Percentiles rank a stretch among this genome's conserved stretches.
phyloP scores from a whole-genome alignment of 345 rosid genomes.

The Dipteronia sinensis region DNA sequence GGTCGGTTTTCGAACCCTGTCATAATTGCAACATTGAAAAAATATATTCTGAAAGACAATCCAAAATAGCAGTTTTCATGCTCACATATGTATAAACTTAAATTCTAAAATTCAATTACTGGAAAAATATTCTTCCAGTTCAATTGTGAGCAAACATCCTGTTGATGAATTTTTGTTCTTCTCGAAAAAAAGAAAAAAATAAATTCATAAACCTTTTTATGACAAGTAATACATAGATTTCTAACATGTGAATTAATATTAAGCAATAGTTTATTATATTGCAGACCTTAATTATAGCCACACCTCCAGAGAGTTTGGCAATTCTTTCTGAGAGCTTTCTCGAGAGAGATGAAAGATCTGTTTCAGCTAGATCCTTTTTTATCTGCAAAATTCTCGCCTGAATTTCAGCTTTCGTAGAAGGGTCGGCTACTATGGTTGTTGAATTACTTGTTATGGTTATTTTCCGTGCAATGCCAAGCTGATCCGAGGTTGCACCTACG shows the following conservation, averaged over 20 bases:
- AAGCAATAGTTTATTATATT: background rate
- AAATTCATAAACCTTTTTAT: background rate
- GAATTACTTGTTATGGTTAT: slow-evolving; percentile 70
- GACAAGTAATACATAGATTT: background rate
- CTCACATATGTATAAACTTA: background rate
- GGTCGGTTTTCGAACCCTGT: background rate
- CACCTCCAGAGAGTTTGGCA: slow-evolving; percentile 88
- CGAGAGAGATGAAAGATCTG: slow-evolving; percentile 56
- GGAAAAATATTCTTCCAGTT: background rate
- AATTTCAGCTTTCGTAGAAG: slow-evolving; percentile 86
- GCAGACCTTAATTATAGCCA: slow-evolving; percentile 86
- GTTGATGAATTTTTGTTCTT: background rate
- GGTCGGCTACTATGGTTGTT: slow-evolving; percentile 81
- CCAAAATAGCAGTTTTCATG: background rate
- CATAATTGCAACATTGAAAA: background rate
- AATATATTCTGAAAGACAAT: background rate
- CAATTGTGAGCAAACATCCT: background rate
- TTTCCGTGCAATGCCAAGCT: slow-evolving; percentile 81
- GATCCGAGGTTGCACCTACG: slow-evolving; percentile 75
- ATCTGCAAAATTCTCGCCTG: slow-evolving; percentile 86
- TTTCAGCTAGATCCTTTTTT: slow-evolving; percentile 87
- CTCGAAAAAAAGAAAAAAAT: background rate
- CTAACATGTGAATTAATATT: background rate
- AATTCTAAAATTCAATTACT: background rate
- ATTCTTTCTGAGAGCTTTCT: slow-evolving; percentile 79